Conservation (phyloP, 2,329 filamentous ascomycete species). For the Aurifilum marmelostoma region DNA sequence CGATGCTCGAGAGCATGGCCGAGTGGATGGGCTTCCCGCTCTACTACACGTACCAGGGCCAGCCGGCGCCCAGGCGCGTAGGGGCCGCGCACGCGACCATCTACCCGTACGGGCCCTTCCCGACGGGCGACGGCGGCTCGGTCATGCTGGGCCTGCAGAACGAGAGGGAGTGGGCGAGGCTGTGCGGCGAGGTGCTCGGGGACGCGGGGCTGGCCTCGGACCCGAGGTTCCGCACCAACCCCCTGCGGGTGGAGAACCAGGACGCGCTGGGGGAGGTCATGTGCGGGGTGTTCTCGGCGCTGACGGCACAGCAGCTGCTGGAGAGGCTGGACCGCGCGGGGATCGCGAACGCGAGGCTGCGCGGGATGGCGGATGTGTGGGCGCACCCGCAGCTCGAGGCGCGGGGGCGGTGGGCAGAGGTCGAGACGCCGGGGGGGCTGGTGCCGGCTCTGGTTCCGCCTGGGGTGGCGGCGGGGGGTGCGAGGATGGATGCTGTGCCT, state of each 20-base stretch:
- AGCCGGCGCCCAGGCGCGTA: constrained; percentile 45
- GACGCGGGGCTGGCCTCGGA: constrained; percentile 48
- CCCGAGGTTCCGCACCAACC: constrained; percentile 51
- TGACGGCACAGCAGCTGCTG: constrained; percentile 46
- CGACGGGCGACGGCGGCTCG: constrained; percentile 48
- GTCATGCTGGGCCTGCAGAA: constrained; percentile 63
- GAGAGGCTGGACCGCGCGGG: constrained; percentile 48
- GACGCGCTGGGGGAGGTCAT: constrained; percentile 50
- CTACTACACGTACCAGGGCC: constrained; percentile 55
- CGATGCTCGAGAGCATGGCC: constrained; percentile 61
- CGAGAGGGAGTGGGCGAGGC: constrained; percentile 57
- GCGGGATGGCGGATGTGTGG: constrained; percentile 59
- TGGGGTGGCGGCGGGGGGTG: constrained; percentile 37
- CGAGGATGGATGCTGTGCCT: constrained; percentile 50
- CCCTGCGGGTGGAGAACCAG: constrained; percentile 50
- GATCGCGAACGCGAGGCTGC: constrained; percentile 60
- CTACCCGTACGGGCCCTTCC: constrained; percentile 60
- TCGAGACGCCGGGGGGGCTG: constrained; percentile 50
- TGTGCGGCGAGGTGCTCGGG: constrained; percentile 51
- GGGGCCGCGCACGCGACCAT: constrained; percentile 59
- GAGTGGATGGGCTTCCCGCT: constrained; percentile 63
- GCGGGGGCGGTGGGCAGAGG: constrained; percentile 53
- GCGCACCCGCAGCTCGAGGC: constrained; percentile 55
- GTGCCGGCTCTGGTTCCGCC: constrained; percentile 56
- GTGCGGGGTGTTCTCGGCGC: constrained; percentile 43